Evolutionary conservation across 257 asterid species (phyloP).

Genomic region (Thymus quinquecostatus): DNA sequence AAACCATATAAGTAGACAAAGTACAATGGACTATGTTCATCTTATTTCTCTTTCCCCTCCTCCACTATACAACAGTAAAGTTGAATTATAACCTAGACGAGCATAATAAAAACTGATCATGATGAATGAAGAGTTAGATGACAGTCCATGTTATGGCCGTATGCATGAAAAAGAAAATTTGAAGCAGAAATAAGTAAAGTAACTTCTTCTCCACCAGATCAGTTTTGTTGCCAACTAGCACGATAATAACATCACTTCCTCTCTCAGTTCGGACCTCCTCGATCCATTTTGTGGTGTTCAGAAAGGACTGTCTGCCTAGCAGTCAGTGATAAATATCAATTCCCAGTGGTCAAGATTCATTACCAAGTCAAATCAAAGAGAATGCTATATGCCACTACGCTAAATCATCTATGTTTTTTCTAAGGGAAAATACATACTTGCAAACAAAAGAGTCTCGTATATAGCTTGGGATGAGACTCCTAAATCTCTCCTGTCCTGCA

Average conservation of each 20-base stretch:
- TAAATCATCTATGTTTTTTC: background rate
- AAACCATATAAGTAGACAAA: background rate
- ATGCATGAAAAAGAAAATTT: constrained; percentile 2
- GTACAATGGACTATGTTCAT: background rate
- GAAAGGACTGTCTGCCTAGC: constrained; percentile 77
- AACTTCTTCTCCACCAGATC: constrained; percentile 93
- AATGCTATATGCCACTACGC: constrained; percentile 19
- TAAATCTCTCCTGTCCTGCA: constrained; percentile 94
- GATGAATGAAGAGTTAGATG: background rate
- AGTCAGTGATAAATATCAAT: constrained; percentile 25
- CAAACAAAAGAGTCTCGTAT: constrained; percentile 96
- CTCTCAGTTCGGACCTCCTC: constrained; percentile 94
- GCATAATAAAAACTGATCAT: background rate
- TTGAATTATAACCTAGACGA: background rate
- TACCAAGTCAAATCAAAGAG: constrained; percentile 7
- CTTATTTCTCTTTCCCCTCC: constrained; percentile 18
- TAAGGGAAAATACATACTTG: constrained; percentile 58
- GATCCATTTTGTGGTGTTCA: constrained; percentile 84
- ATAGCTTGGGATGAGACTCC: constrained; percentile 95
- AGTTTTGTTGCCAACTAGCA: constrained; percentile 91
- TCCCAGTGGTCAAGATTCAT: constrained; percentile 14
- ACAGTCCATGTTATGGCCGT: background rate
- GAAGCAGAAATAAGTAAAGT: constrained; percentile 8
- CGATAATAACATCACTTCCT: constrained; percentile 89
- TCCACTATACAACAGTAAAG: constrained; percentile 10